A percentile compares a stretch with the other conserved stretches of the same genome.
phyloP scores from a whole-genome alignment of 495 filamentous ascomycete genomes.

The Xylaria flabelliformis region DNA sequence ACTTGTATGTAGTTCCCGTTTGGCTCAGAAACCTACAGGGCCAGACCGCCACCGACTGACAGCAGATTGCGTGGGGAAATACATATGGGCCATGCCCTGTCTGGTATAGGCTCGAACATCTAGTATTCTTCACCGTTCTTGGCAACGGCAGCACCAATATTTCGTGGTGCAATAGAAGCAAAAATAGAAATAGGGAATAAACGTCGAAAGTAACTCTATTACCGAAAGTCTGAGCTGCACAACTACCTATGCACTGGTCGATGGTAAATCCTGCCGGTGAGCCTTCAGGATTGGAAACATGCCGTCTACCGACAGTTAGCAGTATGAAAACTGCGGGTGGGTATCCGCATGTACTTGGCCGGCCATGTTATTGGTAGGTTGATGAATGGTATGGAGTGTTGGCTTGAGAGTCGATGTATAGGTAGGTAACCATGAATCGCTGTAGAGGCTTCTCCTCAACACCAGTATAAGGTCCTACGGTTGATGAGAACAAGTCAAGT shows the following conservation, averaged over 20 bases:
- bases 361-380: neutral
- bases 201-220: neutral
- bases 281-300: neutral
- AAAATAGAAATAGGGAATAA: neutral
- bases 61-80: neutral
- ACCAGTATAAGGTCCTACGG: neutral
- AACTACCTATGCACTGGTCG: neutral
- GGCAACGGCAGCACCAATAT: constrained; percentile 3
- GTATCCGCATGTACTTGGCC: neutral
- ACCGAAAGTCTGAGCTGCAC: neutral
- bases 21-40: neutral
- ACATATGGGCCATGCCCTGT: neutral
- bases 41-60: neutral
- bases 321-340: neutral
- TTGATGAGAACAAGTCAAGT: neutral
- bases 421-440: no score
- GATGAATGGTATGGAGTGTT: neutral
- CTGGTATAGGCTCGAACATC: neutral
- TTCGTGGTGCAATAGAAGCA: no score
- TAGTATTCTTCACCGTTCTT: neutral
- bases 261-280: neutral
- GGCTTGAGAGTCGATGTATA: neutral
- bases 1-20: neutral
- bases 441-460: neutral
- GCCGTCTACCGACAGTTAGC: neutral